Base-by-base conservation (phyloP, 768 basidiomycete genomes). In the Lentinus tigrinus region DNA sequence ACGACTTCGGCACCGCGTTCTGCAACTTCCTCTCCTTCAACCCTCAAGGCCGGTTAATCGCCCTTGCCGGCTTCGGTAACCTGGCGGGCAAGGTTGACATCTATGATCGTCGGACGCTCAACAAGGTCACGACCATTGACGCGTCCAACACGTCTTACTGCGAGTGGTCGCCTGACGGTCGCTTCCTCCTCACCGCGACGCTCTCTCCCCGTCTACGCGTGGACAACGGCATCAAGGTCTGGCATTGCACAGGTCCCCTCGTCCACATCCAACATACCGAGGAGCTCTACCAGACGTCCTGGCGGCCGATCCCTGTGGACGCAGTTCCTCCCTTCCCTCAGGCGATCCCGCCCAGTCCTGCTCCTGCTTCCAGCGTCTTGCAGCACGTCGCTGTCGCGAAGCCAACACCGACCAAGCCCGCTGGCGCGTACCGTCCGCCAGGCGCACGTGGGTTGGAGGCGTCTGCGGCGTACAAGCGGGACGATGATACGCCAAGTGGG, bases 161-260 rank as follows among this genome's bases (percentile, higher is more conserved):
- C 72, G 92, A 94, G 69, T 99, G 96, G 95, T 93, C 91, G 14
- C 89, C 94, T 0, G 92, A 94, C 60, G 97, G 96, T 13, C 85
- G 90, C 42, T 95, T 88, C 78, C 82, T 99, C 24, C 78, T 99
- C 64, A 98, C 96, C 8, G 94, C 95, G 2, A 98, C 94, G 0
- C 83, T 98, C n/a, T 95, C 91, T 17, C 97, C 97, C 0, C 85
- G 97, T 23, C 76, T 98, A 48, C 86, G 97, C 38, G 97, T 99
- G 58, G 97, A 99, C 76, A 98, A 98, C 65, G 95, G 95, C 1
- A 85, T 98, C 72, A 97, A 95, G 76, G 81, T 99, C 59, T 98
- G 89, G 91, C 95, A 96, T 71, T 95, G 92, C 71, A 81, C 86
- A 0, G 95, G 97, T 9, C 81, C 85, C 1, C 82, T 98, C n/a